Conservation (phyloP, 305 asterid species). For the Solanum hybrid region DNA sequence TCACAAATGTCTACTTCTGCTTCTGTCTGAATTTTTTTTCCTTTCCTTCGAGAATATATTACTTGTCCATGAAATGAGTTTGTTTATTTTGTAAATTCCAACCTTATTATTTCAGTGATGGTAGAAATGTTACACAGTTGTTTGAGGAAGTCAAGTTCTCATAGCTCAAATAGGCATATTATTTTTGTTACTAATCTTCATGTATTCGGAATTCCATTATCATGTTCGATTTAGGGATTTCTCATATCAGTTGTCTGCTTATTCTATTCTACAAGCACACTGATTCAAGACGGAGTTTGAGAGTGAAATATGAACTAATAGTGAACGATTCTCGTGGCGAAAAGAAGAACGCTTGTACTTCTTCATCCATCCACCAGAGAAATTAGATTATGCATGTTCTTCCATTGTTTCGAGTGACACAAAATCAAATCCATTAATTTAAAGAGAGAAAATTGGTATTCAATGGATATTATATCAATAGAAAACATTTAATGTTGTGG, state of each 20-base stretch:
- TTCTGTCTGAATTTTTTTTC: neutral
- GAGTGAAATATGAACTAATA: neutral
- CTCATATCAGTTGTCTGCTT: neutral
- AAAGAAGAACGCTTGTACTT: neutral
- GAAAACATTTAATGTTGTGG: too few relatives aligned
- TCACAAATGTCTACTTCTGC: neutral
- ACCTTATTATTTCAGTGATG: neutral
- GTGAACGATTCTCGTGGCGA: neutral
- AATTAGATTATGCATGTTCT: neutral
- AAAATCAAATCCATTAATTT: neutral
- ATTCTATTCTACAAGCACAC: neutral
- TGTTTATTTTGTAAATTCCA: neutral
- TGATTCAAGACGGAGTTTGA: neutral
- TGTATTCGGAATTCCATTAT: neutral
- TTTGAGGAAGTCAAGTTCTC: neutral
- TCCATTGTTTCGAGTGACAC: neutral
- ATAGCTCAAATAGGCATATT: neutral
- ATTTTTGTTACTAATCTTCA: too few relatives aligned
- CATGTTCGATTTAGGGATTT: neutral
- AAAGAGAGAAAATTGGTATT: neutral
- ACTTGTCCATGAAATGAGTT: neutral
- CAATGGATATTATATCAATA: neutral
- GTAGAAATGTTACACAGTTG: neutral
- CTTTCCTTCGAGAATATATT: neutral
- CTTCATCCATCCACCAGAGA: neutral